Percentiles rank a stretch among this genome's conserved stretches.
phyloP scores from a whole-genome alignment of 768 basidiomycete genomes.

The Tricholoma saponaceum region DNA sequence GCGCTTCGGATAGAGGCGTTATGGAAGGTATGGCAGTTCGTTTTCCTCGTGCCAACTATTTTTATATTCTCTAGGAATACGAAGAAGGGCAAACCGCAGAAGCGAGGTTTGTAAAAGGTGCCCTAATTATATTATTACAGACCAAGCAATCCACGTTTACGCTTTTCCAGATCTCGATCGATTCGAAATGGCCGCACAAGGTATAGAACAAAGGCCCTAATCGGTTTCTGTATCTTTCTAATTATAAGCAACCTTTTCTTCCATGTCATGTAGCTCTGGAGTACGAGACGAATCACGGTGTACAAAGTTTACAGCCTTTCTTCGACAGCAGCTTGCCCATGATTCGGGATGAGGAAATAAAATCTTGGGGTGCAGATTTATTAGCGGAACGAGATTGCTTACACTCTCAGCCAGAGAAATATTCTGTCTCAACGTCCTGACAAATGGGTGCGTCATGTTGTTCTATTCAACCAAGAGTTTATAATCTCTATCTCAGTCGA shows the following conservation, averaged over 20 bases:
- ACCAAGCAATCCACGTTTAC: not conserved
- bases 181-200: slow-evolving; percentile 87
- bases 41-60: not conserved
- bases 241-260: not conserved
- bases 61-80: slow-evolving; percentile 58
- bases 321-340: slow-evolving; percentile 77
- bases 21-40: slow-evolving; percentile 54
- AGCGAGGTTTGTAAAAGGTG: slow-evolving; percentile 85
- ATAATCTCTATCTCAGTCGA: not conserved
- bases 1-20: slow-evolving; percentile 64
- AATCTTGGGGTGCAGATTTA: slow-evolving; percentile 63
- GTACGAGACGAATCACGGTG: slow-evolving; percentile 57
- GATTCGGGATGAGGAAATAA: slow-evolving; percentile 68
- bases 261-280: slow-evolving; percentile 49
- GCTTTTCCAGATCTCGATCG: slow-evolving; percentile 60
- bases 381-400: slow-evolving; percentile 40
- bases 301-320: slow-evolving; percentile 60
- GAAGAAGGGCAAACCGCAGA: slow-evolving; percentile 71
- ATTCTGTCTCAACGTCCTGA: not conserved
- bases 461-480: not conserved
- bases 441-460: not conserved
- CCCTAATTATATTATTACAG: not conserved
- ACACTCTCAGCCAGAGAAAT: not conserved
- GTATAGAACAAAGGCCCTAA: slow-evolving; percentile 28
- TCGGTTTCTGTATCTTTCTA: not conserved